Base-by-base conservation (phyloP, 176 grass and related monocot genomes). In the Saccharum spontaneum region DNA sequence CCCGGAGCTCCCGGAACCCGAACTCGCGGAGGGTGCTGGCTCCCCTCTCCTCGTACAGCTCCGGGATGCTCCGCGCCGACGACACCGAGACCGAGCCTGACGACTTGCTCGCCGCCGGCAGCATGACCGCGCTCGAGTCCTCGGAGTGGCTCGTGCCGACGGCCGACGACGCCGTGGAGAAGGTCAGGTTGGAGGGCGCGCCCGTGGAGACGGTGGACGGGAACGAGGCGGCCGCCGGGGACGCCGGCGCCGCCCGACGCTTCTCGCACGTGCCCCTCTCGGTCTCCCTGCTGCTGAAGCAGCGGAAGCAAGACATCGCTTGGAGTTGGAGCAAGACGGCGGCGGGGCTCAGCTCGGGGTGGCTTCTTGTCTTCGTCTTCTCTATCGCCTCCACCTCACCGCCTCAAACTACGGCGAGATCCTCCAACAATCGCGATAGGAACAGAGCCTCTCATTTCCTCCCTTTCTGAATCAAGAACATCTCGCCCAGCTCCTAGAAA, bases 41-140 rank as follows among this genome's bases (percentile, higher is more conserved):
- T 23, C 87, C 87, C 81, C 83, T 82, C 80, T 92, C 83, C 88
- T 95, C 86, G 70, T 89, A 95, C 70, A 95, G 86, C 79, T 92
- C 90, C 36, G 90, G 90, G 74, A 94, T 94, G 87, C 90, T 90
- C 71, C 79, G 83, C 75, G 77, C 81, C 50, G 90, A 94, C 7
- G 93, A 92, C 20, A 66, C 84, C 23, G 92, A 91, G 38, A 6
- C 84, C 65, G 37, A 37, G 37, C 85, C 85, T 2, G 85, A 88
- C 45, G 93, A 92, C 79, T 63, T 90, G 87, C 70, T 88, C 77
- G 60, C 30, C 7, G 23, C 73, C 20, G 67, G 74, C 39, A 73
- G 76, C 54, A 2, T 71, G 10, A 69, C 54, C 49, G 41, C n/a
- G 81, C 55, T 8, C 4, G 85, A 78, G 65, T 76, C 64, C 64